Conservation (phyloP, 805 yeast genomes). For the Pichia paraexigua region DNA sequence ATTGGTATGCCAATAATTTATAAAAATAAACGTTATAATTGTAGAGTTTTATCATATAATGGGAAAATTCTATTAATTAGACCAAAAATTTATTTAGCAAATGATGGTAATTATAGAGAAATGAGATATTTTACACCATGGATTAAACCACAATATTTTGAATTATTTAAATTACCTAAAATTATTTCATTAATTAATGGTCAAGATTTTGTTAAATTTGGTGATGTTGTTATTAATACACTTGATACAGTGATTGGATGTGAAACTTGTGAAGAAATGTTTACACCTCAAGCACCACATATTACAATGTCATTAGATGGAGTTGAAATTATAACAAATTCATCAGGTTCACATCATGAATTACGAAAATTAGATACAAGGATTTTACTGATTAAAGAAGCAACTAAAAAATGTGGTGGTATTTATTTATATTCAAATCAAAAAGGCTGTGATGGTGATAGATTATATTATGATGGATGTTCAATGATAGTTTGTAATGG, state of each 20-base stretch:
- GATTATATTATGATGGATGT: constrained; percentile 95
- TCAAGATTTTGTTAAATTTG: constrained; percentile 56
- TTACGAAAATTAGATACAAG: constrained; percentile 82
- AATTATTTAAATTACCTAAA: constrained; percentile 65
- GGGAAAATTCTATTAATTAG: constrained; percentile 77
- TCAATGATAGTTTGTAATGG: constrained; percentile 93
- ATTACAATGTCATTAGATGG: constrained; percentile 89
- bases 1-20: constrained; percentile 93
- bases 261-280: constrained; percentile 96
- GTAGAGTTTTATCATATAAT: constrained; percentile 76
- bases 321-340: constrained; percentile 93
- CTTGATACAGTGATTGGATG: constrained; percentile 89
- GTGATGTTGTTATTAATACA: constrained; percentile 84
- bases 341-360: constrained; percentile 98
- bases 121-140: constrained; percentile 97
- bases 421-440: constrained; percentile 90
- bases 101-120: constrained; percentile 96
- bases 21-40: constrained; percentile 82
- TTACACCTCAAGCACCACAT: constrained; percentile 95
- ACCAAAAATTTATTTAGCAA: constrained; percentile 90
- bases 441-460: constrained; percentile 97
- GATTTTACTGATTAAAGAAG: constrained; percentile 77
- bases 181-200: constrained; percentile 56
- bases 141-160: constrained; percentile 71
- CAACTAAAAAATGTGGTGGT: constrained; percentile 96